phyloP scores from a whole-genome alignment of 805 yeast species.

The Kodamaea hsintzibuensis region DNA sequence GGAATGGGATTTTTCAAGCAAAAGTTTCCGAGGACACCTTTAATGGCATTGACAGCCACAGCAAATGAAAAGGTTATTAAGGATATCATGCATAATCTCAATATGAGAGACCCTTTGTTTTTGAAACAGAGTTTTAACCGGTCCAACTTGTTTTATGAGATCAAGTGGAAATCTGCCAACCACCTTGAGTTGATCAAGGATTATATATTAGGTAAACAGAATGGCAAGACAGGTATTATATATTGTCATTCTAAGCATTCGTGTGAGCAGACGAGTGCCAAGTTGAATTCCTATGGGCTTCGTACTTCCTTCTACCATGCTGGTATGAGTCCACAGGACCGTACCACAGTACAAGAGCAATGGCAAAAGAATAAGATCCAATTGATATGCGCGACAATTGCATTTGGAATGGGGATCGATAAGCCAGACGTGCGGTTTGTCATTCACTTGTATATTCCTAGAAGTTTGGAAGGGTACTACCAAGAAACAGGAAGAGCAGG shows the following conservation, averaged over 20 bases:
- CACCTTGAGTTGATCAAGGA: constrained; percentile 58
- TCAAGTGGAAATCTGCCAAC: constrained; percentile 61
- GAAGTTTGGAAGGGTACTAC: constrained; percentile 92
- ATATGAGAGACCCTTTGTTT: constrained; percentile 58
- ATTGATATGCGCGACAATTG: constrained; percentile 94
- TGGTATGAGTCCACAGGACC: constrained; percentile 81
- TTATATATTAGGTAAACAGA: constrained; percentile 52
- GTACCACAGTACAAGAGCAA: constrained; percentile 65
- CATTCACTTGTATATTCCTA: constrained; percentile 82
- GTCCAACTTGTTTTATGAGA: constrained; percentile 78
- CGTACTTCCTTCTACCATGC: constrained; percentile 84
- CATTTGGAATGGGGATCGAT: constrained; percentile 99
- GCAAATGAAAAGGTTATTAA: constrained; percentile 87
- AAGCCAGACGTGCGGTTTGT: constrained; percentile 94
- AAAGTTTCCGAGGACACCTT: constrained; percentile 76
- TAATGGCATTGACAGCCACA: constrained; percentile 96
- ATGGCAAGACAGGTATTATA: constrained; percentile 76
- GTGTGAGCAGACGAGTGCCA: constrained; percentile 78
- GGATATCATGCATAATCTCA: constrained; percentile 81
- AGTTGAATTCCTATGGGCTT: constrained; percentile 61
- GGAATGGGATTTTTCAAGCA: constrained; percentile 71
- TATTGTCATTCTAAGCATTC: constrained; percentile 89
- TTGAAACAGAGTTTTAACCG: constrained; percentile 92
- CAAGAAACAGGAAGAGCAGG: constrained; percentile 99
- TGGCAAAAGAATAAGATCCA: constrained; percentile 80